Conservation (phyloP, 1,284 basidiomycete species). For the Cutaneotrichosporon cutaneum region DNA sequence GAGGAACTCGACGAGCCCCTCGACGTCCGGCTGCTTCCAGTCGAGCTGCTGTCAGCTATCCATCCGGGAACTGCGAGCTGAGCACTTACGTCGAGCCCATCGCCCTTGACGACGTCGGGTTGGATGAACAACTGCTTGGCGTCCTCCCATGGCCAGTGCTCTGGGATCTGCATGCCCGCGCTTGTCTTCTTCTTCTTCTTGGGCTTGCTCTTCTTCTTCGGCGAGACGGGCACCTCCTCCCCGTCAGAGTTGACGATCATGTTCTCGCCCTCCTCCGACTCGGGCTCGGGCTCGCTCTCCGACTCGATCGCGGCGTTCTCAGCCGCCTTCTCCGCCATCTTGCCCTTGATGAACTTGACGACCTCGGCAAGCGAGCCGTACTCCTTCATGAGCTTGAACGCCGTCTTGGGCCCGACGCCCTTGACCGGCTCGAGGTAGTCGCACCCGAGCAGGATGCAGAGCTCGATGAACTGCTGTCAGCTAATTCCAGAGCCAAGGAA, state of each 20-base stretch:
- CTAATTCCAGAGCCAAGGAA: neutral
- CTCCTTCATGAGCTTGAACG: conserved; percentile 88
- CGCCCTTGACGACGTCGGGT: conserved; percentile 83
- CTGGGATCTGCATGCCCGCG: conserved; percentile 76
- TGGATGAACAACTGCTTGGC: conserved; percentile 86
- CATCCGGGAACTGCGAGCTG: neutral
- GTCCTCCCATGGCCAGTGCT: conserved; percentile 94
- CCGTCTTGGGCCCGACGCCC: conserved; percentile 69
- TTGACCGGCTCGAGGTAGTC: conserved; percentile 79
- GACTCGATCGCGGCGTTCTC: conserved; percentile 43
- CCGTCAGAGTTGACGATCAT: conserved; percentile 33
- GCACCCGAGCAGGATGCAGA: conserved; percentile 95
- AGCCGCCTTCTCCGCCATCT: conserved; percentile 59
- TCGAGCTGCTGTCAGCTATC: conserved; percentile 63
- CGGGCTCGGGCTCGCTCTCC: conserved; percentile 40
- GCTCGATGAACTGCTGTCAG: conserved; percentile 77
- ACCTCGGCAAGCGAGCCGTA: conserved; percentile 76
- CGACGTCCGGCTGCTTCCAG: conserved; percentile 90
- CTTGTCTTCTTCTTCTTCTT: conserved; percentile 55
- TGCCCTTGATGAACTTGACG: conserved; percentile 76
- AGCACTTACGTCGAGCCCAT: conserved; percentile 77
- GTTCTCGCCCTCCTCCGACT: conserved; percentile 42
- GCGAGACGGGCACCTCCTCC: conserved; percentile 32
- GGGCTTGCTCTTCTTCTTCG: conserved; percentile 37
- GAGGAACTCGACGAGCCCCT: conserved; percentile 91